Base-by-base conservation (phyloP, 345 rosid genomes). In the Eucalyptus erythrocorys region DNA sequence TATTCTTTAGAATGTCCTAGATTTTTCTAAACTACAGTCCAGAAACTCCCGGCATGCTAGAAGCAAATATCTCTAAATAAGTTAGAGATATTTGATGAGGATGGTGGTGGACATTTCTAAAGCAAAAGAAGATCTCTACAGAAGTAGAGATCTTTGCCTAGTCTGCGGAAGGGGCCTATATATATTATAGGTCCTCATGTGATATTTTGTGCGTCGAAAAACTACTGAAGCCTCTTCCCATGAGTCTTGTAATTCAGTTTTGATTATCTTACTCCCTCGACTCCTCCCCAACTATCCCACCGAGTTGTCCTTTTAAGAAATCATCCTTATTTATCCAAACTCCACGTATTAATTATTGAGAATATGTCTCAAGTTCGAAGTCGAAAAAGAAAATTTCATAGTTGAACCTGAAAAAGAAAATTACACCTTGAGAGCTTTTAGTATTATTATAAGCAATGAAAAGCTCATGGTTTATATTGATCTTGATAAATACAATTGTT, bases 11-110 rank as follows among this genome's bases (percentile, higher is more conserved):
- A 57, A 57, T 57, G 11, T 57, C n/a, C 64, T 57, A 24, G 64
- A 24, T 57, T 57, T 57, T 57, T 24, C 13, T 24, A 24, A 57
- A 57, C 64, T 57, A 57, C 30, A 2, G 27, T 57, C n/a, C 24
- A 57, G 64, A 1, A 57, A 57, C 30, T 57, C 0, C 64, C 64
- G 12, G 64, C 3, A 10, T 24, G 64, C n/a, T 0, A 8, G 3
- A 55, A 22, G 61, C 61, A 55, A 55, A 8, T 22, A 55, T 55
- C 12, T 55, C 27, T 55, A 55, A 55, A 55, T 24, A 55, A 55
- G 61, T 55, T 24, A 22, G 27, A 55, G 61, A 55, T 55, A 55
- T 22, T 55, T 22, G 27, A 24, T 9, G 12, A 22, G 61, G 61
- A 55, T 55, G 61, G 27, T 2, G 61, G 61, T 55, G 61, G 5